These are phyloP conservation scores for Posidonia australis DNA, from an alignment of 106 monocot species.

Conservation along the genomic window DNA sequence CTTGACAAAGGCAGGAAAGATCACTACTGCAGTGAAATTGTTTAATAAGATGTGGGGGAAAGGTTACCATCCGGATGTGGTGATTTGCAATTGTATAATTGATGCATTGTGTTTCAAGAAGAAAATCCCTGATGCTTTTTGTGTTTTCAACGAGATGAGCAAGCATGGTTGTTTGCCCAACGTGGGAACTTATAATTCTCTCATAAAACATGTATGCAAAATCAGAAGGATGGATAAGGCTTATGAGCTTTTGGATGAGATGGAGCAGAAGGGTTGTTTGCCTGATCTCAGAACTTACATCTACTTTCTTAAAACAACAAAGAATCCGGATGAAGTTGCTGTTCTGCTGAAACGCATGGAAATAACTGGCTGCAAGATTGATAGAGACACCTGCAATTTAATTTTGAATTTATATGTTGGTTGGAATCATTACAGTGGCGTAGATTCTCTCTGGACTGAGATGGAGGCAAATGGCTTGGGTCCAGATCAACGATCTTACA, in stretches of 20 bases:
- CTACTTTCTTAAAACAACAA: conserved; percentile 47
- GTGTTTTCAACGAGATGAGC: conserved; percentile 67
- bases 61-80: conserved; percentile 54
- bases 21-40: conserved; percentile 46
- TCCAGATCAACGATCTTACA: conserved; percentile 78
- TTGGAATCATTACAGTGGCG: conserved; percentile 44
- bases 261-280: conserved; percentile 48
- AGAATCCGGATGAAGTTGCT: conserved; percentile 39
- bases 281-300: conserved; percentile 65
- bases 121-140: conserved; percentile 71
- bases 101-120: conserved; percentile 82
- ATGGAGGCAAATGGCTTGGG: conserved; percentile 66
- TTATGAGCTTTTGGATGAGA: conserved; percentile 53
- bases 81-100: conserved; percentile 72
- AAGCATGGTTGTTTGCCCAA: conserved; percentile 52
- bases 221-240: conserved; percentile 71
- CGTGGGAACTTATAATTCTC: conserved; percentile 68
- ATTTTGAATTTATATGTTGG: conserved; percentile 52
- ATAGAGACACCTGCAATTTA: conserved; percentile 51
- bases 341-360: conserved; percentile 44
- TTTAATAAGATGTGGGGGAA: conserved; percentile 62
- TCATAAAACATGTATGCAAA: conserved; percentile 77
- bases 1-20: conserved; percentile 60
- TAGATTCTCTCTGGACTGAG: conserved; percentile 43
- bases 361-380: conserved; percentile 32